Evolutionary conservation across 2,329 filamentous ascomycete genomes (phyloP).

Genomic region (Calonectria montana): DNA sequence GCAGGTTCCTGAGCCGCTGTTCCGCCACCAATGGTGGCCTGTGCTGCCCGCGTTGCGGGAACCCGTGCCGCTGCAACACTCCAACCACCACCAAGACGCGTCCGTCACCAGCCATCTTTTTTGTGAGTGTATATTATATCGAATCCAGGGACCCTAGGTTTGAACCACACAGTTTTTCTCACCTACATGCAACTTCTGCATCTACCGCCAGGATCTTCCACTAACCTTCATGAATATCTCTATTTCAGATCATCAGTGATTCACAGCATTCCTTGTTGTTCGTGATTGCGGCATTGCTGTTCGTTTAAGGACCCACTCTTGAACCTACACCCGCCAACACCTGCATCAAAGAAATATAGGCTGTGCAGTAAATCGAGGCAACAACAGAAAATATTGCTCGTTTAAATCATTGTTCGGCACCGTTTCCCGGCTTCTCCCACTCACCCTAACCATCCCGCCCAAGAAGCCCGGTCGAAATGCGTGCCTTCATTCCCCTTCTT

Average conservation of each 20-base stretch:
- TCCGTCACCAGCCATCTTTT: conserved; percentile 42
- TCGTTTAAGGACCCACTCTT: background rate
- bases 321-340: conserved; percentile 3
- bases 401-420: background rate
- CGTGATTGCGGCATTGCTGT: background rate
- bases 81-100: conserved; percentile 42
- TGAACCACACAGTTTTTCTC: conserved; percentile 16
- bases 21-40: conserved; percentile 27
- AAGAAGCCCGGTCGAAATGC: conserved; percentile 45
- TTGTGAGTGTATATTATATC: conserved; percentile 39
- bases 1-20: conserved; percentile 17
- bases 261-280: background rate
- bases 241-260: background rate
- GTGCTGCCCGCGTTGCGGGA: conserved; percentile 1
- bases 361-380: background rate
- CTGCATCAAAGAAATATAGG: background rate
- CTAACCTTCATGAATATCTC: background rate
- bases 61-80: conserved; percentile 32
- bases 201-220: conserved; percentile 1
- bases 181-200: conserved; percentile 24
- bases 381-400: background rate
- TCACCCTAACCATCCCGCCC: conserved; percentile 7
- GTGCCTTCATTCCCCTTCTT: conserved; percentile 42
- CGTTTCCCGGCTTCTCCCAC: background rate
- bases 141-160: conserved; percentile 27